Evolutionary conservation across 176 grass and related monocot genomes (phyloP), one percentile per base, ranked within the genome.

Genomic region (Thinopyrum elongatum): DNA sequence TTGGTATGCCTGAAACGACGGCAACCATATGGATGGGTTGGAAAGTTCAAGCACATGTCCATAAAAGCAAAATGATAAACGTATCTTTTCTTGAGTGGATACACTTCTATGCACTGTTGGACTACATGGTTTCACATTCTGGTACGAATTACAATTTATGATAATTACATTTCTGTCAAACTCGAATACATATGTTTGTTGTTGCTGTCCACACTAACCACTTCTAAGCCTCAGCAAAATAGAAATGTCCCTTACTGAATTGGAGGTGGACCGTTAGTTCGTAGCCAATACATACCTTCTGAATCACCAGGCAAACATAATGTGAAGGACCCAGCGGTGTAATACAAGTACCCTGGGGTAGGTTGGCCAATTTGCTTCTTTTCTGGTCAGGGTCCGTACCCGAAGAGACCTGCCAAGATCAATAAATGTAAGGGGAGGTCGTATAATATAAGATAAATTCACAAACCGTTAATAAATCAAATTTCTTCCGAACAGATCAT

Each of bases 231-330:
- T 98, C 64, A 92, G 46, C 74, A 81, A 41, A 86, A 87, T 49
- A 90, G 35, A n/a, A 8, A 75, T 15, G 19, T 7, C 73, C 13
- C 6, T 84, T 36, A n/a, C 14, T 38, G 79, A 46, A 61, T 28
- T 19, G 30, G 80, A 55, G 74, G 66, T 74, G 58, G 35, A 83
- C 71, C 53, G 58, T 62, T 36, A 25, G 35, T 61, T 15, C 21
- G 44, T 34, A 29, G 60, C n/a, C 25, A 67, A 75, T 63, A 74
- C 76, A 64, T 72, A 98, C 97, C 97, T 98, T 98, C 85, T 98
- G 97, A 86, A 98, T 95, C 69, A 98, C 97, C 67, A 92, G 83
- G 74, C 94, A 98, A 35, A 94, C 97, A 91, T 98, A 95, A 98
- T 98, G 65, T 98, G 92, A 86, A 98, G n/a, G 97, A 85, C 91